These are phyloP conservation scores for Colletotrichum paranaense DNA, from an alignment of 2,329 filamentous ascomycete species.

Conservation along the genomic window DNA sequence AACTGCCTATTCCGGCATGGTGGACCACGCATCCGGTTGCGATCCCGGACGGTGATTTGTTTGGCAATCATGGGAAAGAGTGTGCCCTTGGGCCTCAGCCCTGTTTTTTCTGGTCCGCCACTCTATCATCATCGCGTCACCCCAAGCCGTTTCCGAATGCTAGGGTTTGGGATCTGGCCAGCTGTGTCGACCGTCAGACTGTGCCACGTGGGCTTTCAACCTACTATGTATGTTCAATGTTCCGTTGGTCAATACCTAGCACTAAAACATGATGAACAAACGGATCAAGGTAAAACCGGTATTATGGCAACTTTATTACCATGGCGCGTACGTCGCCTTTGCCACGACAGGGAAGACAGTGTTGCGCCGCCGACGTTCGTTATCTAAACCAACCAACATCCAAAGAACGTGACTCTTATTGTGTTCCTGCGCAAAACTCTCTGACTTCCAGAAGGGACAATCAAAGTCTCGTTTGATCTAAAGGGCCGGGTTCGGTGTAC, in stretches of 20 bases:
- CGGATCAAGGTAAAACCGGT: neutral
- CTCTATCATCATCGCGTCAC: constrained; percentile 31
- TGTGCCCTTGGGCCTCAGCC: neutral
- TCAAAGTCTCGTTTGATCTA: neutral
- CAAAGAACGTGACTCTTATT: neutral
- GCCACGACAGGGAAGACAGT: neutral
- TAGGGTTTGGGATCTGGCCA: neutral
- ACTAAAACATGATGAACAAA: neutral
- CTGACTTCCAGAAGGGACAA: neutral
- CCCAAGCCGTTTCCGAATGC: neutral
- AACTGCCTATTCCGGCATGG: constrained; percentile 13
- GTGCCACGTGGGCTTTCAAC: constrained; percentile 5
- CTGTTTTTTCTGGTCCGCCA: constrained; percentile 15
- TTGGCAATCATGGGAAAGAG: neutral
- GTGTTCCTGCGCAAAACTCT: neutral
- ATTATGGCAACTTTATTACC: neutral
- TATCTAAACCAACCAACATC: neutral
- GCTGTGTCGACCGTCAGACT: neutral
- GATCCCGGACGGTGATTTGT: neutral
- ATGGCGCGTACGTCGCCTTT: neutral
- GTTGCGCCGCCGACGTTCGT: neutral
- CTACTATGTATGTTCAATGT: neutral
- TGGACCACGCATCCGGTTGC: constrained; percentile 1
- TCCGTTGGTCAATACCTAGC: neutral
- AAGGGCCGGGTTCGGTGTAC: neutral